phyloP scores from a whole-genome alignment of 75 land plant genomes.

The Pinus taeda region DNA sequence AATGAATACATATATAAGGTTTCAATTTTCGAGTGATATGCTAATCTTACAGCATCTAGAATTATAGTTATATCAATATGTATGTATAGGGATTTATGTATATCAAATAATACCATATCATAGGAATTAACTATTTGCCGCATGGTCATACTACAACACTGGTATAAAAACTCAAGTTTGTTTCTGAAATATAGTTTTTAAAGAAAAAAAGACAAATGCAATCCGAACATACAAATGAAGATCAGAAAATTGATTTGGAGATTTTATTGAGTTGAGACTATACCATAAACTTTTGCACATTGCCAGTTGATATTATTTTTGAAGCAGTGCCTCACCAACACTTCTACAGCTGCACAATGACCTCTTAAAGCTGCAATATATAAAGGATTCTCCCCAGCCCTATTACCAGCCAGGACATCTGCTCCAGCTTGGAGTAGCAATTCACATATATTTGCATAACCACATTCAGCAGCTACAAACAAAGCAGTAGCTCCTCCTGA shows the following conservation, averaged over 20 bases:
- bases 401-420: constrained; percentile 36
- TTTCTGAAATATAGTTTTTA: not conserved
- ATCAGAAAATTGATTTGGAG: not conserved
- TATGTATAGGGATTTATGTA: too few relatives aligned
- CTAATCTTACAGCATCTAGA: too few relatives aligned
- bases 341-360: constrained; percentile 25
- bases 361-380: constrained; percentile 44
- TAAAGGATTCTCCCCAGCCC: constrained; percentile 43
- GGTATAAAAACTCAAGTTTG: not conserved
- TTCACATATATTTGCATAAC: constrained; percentile 31
- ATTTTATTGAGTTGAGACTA: not conserved
- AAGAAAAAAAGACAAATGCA: not conserved
- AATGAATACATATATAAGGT: too few relatives aligned
- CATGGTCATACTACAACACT: too few relatives aligned
- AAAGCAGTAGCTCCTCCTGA: constrained; percentile 40
- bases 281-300: constrained; percentile 40
- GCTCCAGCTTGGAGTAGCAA: constrained; percentile 32
- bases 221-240: not conserved
- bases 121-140: too few relatives aligned
- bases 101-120: too few relatives aligned
- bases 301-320: constrained; percentile 40
- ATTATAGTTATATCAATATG: too few relatives aligned
- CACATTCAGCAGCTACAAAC: constrained; percentile 44
- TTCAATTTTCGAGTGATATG: too few relatives aligned
- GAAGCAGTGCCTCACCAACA: constrained; percentile 30